A percentile compares a stretch with the other conserved stretches of the same genome.
Evolutionary conservation across 345 rosid genomes (phyloP).

Genomic region (Linum trigynum): DNA sequence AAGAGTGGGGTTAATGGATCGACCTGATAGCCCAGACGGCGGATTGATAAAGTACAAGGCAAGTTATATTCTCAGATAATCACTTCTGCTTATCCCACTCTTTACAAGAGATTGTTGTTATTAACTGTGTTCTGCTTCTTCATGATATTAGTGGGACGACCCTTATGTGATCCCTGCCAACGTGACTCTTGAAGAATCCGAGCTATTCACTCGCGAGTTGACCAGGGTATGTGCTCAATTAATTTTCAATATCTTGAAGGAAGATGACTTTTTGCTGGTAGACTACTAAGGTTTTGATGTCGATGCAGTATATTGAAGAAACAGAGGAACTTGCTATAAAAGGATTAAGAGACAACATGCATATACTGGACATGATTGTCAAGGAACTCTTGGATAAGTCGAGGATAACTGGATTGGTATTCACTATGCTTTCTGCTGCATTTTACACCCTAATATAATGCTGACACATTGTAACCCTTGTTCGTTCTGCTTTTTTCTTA

Average conservation of each 20-base stretch:
- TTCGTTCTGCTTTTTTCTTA: background rate
- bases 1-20: slow-evolving; percentile 68
- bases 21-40: slow-evolving; percentile 62
- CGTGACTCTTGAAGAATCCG: slow-evolving; percentile 89
- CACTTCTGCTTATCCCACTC: background rate
- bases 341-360: slow-evolving; percentile 61
- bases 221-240: slow-evolving; percentile 48
- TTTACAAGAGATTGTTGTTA: slow-evolving; percentile 7
- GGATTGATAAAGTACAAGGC: slow-evolving; percentile 81
- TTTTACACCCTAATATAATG: background rate
- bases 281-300: slow-evolving; percentile 15
- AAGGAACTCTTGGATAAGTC: slow-evolving; percentile 61
- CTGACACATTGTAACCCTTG: background rate
- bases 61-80: slow-evolving; percentile 11
- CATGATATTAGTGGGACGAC: slow-evolving; percentile 72
- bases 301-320: slow-evolving; percentile 77
- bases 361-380: slow-evolving; percentile 62
- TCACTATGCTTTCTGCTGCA: slow-evolving; percentile 4
- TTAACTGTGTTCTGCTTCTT: background rate
- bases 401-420: slow-evolving; percentile 94
- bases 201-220: slow-evolving; percentile 80
- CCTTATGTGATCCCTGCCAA: slow-evolving; percentile 73
- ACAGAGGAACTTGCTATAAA: slow-evolving; percentile 89
- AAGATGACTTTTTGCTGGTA: background rate
- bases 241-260: background rate